Evolutionary conservation across 2,329 filamentous ascomycete genomes (phyloP), one percentile per base, ranked within the genome.

Genomic region (Paraphaeosphaeria sporulosa): DNA sequence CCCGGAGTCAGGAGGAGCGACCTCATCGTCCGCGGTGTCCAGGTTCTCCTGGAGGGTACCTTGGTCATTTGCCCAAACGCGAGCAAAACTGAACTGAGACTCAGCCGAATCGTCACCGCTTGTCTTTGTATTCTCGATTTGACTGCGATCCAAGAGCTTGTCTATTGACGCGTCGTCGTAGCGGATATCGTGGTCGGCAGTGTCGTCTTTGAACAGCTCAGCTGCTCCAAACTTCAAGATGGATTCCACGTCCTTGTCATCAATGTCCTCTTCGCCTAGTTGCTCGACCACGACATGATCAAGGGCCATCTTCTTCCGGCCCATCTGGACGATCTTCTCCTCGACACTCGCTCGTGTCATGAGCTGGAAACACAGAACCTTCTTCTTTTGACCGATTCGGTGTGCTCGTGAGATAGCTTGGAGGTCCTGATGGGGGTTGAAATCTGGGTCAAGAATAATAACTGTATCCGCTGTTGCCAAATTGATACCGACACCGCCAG

Each of bases 391-490:
- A 0, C 96, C 96, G 64, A 99, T 98, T 27, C 95, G 90, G 78
- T 99, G 95, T 19, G 94, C 95, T 65, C 96, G 89, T 32, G 94
- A 96, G 32, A 99, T 84, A 0, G 95, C 95, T 76, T 99, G 95
- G 43, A 99, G 91, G 71, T 99, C 96, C 78, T 99, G 95, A 73
- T 99, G 95, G 0, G 95, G 95, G 63, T 99, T 99, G 82, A 96
- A 98, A 73, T 99, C 95, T 0, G 93, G 93, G 70, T 99, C 94
- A 66, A 98, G 88, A 66, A 99, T 97, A 65, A 99, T 97, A 62
- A 99, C 96, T 0, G 95, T 99, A 73, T 99, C 95, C 2, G 95
- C 95, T 8, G 94, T 97, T 0, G 95, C 95, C 57, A 99, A 84
- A 73, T 99, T 99, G 82, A 99, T 99, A 17, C 95, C 96, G 0